A percentile compares a stretch with the other conserved stretches of the same genome.
Conservation (phyloP, 2,329 filamentous ascomycete genomes). For the Pyricularia sp. region DNA sequence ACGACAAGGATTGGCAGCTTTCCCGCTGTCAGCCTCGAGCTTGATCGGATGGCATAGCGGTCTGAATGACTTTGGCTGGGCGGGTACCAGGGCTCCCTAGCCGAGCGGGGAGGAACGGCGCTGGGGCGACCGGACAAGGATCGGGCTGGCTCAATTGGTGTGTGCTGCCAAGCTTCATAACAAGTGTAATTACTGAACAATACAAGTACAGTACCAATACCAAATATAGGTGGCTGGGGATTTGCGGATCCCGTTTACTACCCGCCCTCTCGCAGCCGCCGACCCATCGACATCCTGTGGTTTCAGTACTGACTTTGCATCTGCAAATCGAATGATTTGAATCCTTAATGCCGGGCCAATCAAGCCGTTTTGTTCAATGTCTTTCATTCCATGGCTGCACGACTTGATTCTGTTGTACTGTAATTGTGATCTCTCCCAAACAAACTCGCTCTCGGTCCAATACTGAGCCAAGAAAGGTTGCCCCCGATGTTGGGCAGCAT, state of each 20-base stretch:
- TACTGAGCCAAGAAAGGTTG: neutral
- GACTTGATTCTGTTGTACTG: neutral
- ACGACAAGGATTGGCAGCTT: constrained; percentile 3
- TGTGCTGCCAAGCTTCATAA: no score
- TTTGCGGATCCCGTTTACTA: neutral
- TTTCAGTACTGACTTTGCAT: neutral
- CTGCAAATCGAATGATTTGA: neutral
- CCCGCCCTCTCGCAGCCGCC: neutral
- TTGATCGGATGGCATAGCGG: neutral
- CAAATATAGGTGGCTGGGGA: neutral
- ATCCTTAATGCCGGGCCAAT: neutral
- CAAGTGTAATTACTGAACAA: no score
- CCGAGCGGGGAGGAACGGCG: neutral
- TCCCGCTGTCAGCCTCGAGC: constrained; percentile 3
- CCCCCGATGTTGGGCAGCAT: neutral
- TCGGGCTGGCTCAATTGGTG: neutral
- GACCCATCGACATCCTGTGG: neutral
- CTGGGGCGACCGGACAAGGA: neutral
- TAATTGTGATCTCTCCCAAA: neutral
- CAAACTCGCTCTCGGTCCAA: neutral
- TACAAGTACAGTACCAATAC: neutral
- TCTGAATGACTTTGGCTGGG: neutral
- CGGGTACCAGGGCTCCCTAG: neutral
- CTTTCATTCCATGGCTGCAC: neutral
- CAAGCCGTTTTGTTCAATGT: neutral